Evolutionary conservation across 768 basidiomycete genomes (phyloP), one percentile per base, ranked within the genome.

Genomic region (Goffeauzyma gilvescens): DNA sequence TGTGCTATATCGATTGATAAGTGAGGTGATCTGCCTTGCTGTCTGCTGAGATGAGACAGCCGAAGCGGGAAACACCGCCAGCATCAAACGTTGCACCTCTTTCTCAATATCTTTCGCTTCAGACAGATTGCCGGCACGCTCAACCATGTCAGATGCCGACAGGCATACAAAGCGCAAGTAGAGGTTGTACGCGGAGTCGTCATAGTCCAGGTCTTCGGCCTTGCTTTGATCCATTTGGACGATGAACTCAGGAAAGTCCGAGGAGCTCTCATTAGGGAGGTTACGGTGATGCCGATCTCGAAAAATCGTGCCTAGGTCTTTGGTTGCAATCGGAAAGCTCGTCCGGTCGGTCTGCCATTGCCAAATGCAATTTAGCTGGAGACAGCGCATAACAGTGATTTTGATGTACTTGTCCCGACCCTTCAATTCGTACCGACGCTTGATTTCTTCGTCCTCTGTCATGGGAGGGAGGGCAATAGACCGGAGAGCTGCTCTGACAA

Each of bases 161-260:
- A 74, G 73, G n/a, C 78, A 72, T 25, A 87, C 68, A 42, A 93
- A 69, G 58, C 86, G 84, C 33, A 90, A 67, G 55, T 86, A 81
- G 5, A 81, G 57, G n/a, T 73, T 70, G 55, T 79, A 87, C 1
- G 80, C 73, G 1, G 79, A 75, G 52, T 90, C 87, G 14, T 61
- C 59, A 5, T 41, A 45, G 21, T 75, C 69, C 38, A 68, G 67
- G 15, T 67, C 60, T 14, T 66, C 66, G 5, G 83, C 68, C 9
- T 76, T 62, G 2, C 64, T 61, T 55, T 75, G 66, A 50, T 81
- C 69, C 33, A 68, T 66, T 5, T 71, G 50, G 34, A 71, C 66
- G 50, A 83, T 68, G 63, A 85, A 93, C 15, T 65, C 63, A 15
- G 86, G 81, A 53, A 78, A 83, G 47, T 79, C 78, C 27, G 33